Evolutionary conservation across 768 basidiomycete genomes (phyloP).

Genomic region (Lactarius sanguifluus): DNA sequence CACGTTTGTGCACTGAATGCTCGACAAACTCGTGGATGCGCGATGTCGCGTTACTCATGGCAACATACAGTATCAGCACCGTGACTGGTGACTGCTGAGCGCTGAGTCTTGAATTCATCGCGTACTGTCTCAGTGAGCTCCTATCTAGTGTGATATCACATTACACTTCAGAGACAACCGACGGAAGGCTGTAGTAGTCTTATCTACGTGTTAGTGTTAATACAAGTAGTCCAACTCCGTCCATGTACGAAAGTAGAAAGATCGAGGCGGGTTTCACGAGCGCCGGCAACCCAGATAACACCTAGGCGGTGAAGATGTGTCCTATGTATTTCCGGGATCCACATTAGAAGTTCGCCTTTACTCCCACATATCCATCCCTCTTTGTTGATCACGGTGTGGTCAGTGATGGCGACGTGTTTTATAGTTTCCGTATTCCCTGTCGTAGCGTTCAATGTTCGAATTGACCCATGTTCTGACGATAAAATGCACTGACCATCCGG

Average conservation of each 20-base stretch:
- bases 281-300: background rate
- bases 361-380: background rate
- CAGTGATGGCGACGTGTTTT: background rate
- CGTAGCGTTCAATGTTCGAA: background rate
- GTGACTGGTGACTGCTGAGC: no score
- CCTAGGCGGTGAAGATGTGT: background rate
- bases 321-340: background rate
- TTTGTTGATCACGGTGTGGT: background rate
- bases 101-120: no score
- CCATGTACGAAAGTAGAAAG: background rate
- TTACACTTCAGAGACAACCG: no score
- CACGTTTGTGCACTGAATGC: no score
- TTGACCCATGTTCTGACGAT: background rate
- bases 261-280: background rate
- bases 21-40: no score
- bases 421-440: background rate
- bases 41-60: no score
- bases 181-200: no score
- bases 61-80: no score
- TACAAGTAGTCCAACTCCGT: background rate
- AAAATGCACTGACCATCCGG: background rate
- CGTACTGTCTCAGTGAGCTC: no score
- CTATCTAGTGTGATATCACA: no score
- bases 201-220: background rate
- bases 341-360: background rate